Conservation (phyloP, 2,329 filamentous ascomycete genomes). For the Colletotrichum musicola region DNA sequence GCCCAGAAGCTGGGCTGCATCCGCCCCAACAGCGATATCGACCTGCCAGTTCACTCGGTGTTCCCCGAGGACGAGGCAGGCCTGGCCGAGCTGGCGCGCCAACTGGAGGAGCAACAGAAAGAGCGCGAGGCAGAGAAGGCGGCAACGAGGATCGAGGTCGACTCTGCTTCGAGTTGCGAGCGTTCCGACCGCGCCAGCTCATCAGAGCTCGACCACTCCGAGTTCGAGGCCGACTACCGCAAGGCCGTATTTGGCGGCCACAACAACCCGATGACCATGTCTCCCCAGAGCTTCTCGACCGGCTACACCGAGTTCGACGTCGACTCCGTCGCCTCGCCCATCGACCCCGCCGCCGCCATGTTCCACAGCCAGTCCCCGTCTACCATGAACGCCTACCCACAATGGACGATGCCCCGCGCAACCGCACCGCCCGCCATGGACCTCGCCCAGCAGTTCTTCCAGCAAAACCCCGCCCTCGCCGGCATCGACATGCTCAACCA, state of each 20-base stretch:
- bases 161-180: constrained; percentile 49
- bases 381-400: constrained; percentile 47
- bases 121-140: constrained; percentile 51
- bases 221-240: constrained; percentile 68
- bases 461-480: constrained; percentile 55
- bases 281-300: constrained; percentile 64
- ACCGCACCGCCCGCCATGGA: constrained; percentile 48
- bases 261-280: constrained; percentile 59
- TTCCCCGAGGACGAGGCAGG: constrained; percentile 74
- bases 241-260: constrained; percentile 57
- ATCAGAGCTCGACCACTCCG: constrained; percentile 67
- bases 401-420: constrained; percentile 36
- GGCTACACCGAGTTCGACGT: constrained; percentile 58
- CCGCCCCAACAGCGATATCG: constrained; percentile 70
- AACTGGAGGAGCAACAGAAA: constrained; percentile 63
- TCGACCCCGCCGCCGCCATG: constrained; percentile 50
- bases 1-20: constrained; percentile 74
- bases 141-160: constrained; percentile 48
- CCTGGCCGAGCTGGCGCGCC: constrained; percentile 67
- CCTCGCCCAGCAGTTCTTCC: constrained; percentile 57
- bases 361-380: constrained; percentile 52
- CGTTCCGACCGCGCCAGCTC: constrained; percentile 65
- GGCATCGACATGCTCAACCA: constrained; percentile 62
- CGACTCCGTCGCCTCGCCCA: constrained; percentile 51
- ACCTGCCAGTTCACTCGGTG: constrained; percentile 68